Evolutionary conservation across 2,329 filamentous ascomycete species (phyloP).

Genomic region (Anthostomella pinea): DNA sequence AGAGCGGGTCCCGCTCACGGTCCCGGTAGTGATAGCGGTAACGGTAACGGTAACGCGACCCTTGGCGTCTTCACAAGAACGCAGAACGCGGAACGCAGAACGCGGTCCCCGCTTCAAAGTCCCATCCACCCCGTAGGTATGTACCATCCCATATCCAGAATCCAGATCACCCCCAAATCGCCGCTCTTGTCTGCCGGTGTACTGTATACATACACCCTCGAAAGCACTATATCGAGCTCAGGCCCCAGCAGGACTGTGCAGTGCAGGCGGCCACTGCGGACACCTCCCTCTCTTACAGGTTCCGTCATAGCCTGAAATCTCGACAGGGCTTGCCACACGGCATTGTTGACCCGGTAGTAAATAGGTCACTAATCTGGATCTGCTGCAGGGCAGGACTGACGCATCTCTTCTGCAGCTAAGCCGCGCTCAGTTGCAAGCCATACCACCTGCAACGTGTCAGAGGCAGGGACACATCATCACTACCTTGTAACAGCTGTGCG

Average conservation of each 20-base stretch:
- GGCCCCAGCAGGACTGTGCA: slow-evolving; percentile 6
- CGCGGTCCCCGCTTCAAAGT: slow-evolving; percentile 21
- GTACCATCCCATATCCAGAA: slow-evolving; percentile 22
- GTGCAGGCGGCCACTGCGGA: slow-evolving; percentile 23
- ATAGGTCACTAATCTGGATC: slow-evolving; percentile 31
- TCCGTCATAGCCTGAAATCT: slow-evolving; percentile 47
- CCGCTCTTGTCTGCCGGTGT: background rate
- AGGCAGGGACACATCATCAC: slow-evolving; percentile 57
- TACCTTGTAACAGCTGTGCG: slow-evolving; percentile 51
- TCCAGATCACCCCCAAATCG: background rate
- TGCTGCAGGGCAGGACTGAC: slow-evolving; percentile 46
- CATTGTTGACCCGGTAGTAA: slow-evolving; percentile 24
- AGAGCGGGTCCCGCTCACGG: slow-evolving; percentile 30
- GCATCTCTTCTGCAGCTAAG: slow-evolving; percentile 53
- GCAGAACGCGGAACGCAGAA: too few species aligned
- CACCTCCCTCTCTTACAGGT: slow-evolving; percentile 27
- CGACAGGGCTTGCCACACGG: slow-evolving; percentile 35
- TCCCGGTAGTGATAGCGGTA: too few species aligned
- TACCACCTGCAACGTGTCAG: slow-evolving; percentile 59
- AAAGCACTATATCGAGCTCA: slow-evolving; percentile 1
- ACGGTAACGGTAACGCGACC: slow-evolving; percentile 36
- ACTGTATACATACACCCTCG: slow-evolving; percentile 1
- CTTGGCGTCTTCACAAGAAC: slow-evolving; percentile 27
- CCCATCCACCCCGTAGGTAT: slow-evolving; percentile 19
- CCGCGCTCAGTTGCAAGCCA: slow-evolving; percentile 50